Evolutionary conservation across 2,329 filamentous ascomycete genomes (phyloP).

Genomic region (Ophiostoma australiae): DNA sequence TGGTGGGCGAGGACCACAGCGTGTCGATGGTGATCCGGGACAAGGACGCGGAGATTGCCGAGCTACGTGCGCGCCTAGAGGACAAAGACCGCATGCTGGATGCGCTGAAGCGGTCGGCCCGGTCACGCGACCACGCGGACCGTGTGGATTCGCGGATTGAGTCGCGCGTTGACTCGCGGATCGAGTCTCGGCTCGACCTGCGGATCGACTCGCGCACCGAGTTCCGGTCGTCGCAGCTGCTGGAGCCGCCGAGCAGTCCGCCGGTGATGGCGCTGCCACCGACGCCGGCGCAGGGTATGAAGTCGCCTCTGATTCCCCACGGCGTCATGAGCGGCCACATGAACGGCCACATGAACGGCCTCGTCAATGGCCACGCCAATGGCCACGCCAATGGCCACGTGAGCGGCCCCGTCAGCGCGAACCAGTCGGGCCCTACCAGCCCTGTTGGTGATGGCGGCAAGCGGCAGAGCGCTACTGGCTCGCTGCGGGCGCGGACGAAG

Average conservation of each 20-base stretch:
- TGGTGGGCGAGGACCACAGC: conserved; percentile 74
- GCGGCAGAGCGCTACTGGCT: conserved; percentile 21
- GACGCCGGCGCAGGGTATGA: conserved; percentile 23
- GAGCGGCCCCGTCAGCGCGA: no score
- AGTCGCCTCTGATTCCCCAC: conserved; percentile 15
- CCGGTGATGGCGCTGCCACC: conserved; percentile 28
- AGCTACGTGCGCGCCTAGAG: conserved; percentile 81
- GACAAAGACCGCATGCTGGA: conserved; percentile 93
- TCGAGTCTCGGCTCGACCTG: conserved; percentile 34
- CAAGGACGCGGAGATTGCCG: conserved; percentile 88
- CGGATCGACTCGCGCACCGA: conserved; percentile 37
- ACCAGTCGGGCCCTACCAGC: background rate
- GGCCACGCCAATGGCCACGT: no score
- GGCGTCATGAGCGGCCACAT: background rate
- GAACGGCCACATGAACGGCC: no score
- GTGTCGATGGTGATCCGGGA: conserved; percentile 70
- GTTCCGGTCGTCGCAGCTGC: conserved; percentile 34
- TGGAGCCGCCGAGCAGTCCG: conserved; percentile 33
- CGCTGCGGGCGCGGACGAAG: conserved; percentile 50
- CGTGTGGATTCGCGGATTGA: conserved; percentile 35
- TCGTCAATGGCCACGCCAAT: no score
- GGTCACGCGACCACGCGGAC: conserved; percentile 79
- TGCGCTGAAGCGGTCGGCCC: conserved; percentile 76
- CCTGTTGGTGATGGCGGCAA: background rate
- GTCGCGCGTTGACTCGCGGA: conserved; percentile 12